Percentiles rank a stretch among this genome's conserved stretches.
Conservation (phyloP, 768 basidiomycete genomes). For the Leccinum variicolor region DNA sequence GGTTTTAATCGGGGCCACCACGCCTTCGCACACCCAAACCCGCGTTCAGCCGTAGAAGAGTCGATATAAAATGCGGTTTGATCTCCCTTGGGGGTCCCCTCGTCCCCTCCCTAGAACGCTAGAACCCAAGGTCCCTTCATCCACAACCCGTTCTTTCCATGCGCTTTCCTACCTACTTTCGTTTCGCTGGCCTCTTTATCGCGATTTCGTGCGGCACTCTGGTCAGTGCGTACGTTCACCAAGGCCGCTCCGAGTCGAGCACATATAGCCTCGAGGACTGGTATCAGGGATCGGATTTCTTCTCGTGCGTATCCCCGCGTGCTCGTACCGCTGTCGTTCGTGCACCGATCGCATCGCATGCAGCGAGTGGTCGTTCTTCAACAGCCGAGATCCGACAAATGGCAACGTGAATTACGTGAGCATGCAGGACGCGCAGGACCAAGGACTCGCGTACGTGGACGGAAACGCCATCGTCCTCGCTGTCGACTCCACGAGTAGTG, state of each 20-base stretch:
- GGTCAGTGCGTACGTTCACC: slow-evolving; percentile 20
- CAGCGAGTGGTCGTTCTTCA: slow-evolving; percentile 66
- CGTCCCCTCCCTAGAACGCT: neutral
- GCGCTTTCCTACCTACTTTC: slow-evolving; percentile 18
- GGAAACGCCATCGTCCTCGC: slow-evolving; percentile 54
- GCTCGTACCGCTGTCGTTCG: neutral
- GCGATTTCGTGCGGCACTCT: slow-evolving; percentile 28
- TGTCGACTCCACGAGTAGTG: slow-evolving; percentile 51
- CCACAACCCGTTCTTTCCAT: neutral
- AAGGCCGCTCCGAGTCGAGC: neutral
- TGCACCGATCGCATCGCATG: neutral
- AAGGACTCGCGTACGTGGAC: slow-evolving; percentile 60
- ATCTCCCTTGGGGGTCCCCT: neutral
- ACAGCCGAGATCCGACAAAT: slow-evolving; percentile 59
- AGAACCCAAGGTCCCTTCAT: neutral
- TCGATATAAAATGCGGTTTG: slow-evolving; percentile 5
- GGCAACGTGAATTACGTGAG: slow-evolving; percentile 63
- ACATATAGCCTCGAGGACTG: slow-evolving; percentile 34
- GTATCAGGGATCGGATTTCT: slow-evolving; percentile 47
- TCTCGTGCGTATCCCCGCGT: slow-evolving; percentile 41
- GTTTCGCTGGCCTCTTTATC: slow-evolving; percentile 24
- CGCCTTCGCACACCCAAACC: neutral
- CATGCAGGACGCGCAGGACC: slow-evolving; percentile 41
- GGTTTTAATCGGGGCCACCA: neutral
- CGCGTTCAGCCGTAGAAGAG: neutral